Conservation (phyloP, 495 filamentous ascomycete species). For the Aspergillus ostianus region DNA sequence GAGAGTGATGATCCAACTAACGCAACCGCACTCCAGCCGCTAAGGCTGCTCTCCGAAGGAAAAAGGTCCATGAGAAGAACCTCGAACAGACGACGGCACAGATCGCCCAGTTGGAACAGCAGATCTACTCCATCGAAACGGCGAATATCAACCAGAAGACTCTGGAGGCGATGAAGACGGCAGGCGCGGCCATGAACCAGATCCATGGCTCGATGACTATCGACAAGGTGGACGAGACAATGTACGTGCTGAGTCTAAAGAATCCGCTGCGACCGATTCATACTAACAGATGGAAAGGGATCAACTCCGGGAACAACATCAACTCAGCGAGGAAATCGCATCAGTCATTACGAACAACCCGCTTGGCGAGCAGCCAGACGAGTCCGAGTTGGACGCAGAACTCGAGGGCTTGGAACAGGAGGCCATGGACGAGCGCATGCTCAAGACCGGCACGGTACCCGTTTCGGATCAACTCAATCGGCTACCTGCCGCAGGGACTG, state of each 20-base stretch:
- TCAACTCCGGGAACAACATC: conserved; percentile 86
- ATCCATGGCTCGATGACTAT: conserved; percentile 90
- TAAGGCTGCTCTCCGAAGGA: conserved; percentile 86
- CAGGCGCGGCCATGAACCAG: conserved; percentile 80
- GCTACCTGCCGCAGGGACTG: conserved; percentile 68
- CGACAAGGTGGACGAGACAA: conserved; percentile 90
- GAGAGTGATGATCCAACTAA: conserved; percentile 4
- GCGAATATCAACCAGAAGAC: conserved; percentile 99
- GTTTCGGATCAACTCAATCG: conserved; percentile 67
- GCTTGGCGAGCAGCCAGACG: conserved; percentile 74
- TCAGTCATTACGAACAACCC: conserved; percentile 72
- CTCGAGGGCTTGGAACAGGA: conserved; percentile 79
- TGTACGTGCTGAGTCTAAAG: conserved; percentile 59
- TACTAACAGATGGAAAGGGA: conserved; percentile 57
- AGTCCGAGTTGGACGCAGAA: conserved; percentile 78
- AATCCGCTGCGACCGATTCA: not conserved
- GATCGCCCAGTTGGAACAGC: conserved; percentile 87
- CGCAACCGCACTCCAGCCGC: conserved; percentile 58
- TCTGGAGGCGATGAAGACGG: conserved; percentile 87
- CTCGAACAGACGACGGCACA: conserved; percentile 87
- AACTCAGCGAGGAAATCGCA: conserved; percentile 87
- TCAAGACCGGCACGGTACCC: conserved; percentile 77
- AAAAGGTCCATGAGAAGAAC: conserved; percentile 89
- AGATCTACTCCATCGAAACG: conserved; percentile 95
- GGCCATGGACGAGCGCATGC: conserved; percentile 89